Percentiles rank a stretch among this genome's conserved stretches.
phyloP scores from a whole-genome alignment of 306 rosid genomes.

The Quercus parvula region DNA sequence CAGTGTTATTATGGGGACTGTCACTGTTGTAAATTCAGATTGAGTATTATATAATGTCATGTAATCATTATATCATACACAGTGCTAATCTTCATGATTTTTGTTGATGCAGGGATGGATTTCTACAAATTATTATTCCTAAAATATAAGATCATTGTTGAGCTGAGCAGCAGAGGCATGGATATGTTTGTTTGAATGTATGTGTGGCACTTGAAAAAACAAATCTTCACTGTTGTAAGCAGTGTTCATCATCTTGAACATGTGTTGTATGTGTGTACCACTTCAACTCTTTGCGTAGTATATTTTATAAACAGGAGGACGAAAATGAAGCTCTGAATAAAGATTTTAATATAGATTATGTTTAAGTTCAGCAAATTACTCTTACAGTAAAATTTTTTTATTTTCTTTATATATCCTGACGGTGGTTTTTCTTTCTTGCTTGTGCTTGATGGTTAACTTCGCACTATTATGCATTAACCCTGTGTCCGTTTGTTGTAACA shows the following conservation, averaged over 20 bases:
- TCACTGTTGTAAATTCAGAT: not conserved
- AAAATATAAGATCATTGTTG: slow-evolving; percentile 41
- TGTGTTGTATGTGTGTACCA: not conserved
- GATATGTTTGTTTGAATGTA: no score
- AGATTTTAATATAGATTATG: no score
- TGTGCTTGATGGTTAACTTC: no score
- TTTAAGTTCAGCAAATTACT: no score
- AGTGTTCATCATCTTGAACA: slow-evolving; percentile 5
- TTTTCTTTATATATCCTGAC: no score
- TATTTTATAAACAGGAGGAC: not conserved
- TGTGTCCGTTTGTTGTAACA: no score
- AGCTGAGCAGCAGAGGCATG: slow-evolving; percentile 1
- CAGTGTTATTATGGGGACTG: not conserved
- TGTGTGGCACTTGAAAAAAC: not conserved
- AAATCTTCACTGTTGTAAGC: not conserved
- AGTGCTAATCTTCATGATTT: slow-evolving; percentile 9
- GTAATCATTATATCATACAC: not conserved
- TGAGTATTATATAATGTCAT: not conserved
- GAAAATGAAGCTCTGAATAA: no score
- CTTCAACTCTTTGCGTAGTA: not conserved
- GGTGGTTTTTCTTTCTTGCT: no score
- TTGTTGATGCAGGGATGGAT: slow-evolving; percentile 65
- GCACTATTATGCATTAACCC: no score
- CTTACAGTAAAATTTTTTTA: no score
- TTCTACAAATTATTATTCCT: slow-evolving; percentile 62